phyloP scores from a whole-genome alignment of 176 grass and related monocot species.

The Typha latifolia region DNA sequence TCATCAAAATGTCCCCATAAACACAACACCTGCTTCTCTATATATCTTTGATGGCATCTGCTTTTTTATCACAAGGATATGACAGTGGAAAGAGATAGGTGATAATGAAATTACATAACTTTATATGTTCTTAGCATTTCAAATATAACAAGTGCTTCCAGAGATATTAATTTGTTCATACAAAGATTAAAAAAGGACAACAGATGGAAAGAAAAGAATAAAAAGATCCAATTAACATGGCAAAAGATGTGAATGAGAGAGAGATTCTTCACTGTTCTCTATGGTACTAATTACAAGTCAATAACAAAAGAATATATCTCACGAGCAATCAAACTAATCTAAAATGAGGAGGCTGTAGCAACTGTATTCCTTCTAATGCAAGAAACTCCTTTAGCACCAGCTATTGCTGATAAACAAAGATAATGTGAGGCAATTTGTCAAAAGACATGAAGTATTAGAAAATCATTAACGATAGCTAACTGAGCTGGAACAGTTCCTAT shows the following conservation, averaged over 20 bases:
- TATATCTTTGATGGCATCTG: too few relatives aligned
- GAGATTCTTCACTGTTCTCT: neutral
- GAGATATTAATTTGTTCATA: too few relatives aligned
- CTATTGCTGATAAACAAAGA: neutral
- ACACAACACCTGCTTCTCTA: too few relatives aligned
- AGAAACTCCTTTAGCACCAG: neutral
- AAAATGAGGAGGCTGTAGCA: neutral
- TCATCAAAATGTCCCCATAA: too few relatives aligned
- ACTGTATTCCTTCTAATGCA: neutral
- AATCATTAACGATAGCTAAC: neutral
- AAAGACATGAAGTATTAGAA: neutral
- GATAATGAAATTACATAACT: too few relatives aligned
- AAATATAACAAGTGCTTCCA: too few relatives aligned
- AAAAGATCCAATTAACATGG: neutral
- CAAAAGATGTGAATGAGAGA: neutral
- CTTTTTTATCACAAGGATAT: too few relatives aligned
- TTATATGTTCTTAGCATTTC: too few relatives aligned
- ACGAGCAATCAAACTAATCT: neutral
- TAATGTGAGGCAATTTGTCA: neutral
- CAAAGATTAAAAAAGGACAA: too few relatives aligned
- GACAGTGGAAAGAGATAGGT: too few relatives aligned
- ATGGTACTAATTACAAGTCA: neutral
- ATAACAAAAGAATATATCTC: conserved; percentile 2
- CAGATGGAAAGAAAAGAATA: neutral
- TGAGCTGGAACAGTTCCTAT: conserved; percentile 17